Conservation (phyloP, 2,329 filamentous ascomycete genomes). For the Neodidymelliopsis sp. region DNA sequence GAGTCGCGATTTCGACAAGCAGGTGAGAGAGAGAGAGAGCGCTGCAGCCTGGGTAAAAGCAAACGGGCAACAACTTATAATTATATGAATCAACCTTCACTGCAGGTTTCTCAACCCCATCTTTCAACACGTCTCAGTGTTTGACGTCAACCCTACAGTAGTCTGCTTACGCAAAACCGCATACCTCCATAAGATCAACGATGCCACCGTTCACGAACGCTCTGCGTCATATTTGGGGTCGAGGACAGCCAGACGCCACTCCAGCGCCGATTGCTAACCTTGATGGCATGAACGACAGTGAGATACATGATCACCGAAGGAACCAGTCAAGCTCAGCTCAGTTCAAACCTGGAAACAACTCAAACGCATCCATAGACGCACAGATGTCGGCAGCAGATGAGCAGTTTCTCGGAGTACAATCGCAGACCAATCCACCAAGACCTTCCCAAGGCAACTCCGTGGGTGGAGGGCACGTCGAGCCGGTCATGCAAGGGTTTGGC, state of each 20-base stretch:
- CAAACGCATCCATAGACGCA: too few relatives aligned
- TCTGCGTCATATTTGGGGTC: background rate
- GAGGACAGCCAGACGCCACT: background rate
- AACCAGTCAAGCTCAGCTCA: background rate
- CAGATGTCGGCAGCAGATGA: too few relatives aligned
- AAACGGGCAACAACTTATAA: background rate
- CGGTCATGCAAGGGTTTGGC: too few relatives aligned
- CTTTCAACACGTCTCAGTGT: too few relatives aligned
- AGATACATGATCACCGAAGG: background rate
- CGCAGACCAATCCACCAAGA: too few relatives aligned
- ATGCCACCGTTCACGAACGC: constrained; percentile 3
- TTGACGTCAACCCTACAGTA: too few relatives aligned
- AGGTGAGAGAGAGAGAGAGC: constrained; percentile 16
- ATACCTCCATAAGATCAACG: background rate
- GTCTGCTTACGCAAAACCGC: background rate
- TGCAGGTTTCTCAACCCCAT: too few relatives aligned
- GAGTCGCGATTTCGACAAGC: background rate
- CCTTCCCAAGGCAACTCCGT: too few relatives aligned
- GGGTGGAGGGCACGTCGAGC: too few relatives aligned
- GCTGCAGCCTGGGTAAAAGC: constrained; percentile 12
- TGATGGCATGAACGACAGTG: constrained; percentile 3
- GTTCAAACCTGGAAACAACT: too few relatives aligned
- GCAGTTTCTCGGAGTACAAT: too few relatives aligned
- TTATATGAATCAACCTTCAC: too few relatives aligned
- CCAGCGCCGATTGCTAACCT: background rate